These are phyloP conservation scores for Fragaria ananassa DNA, from an alignment of 306 rosid species.

Conservation along the genomic window DNA sequence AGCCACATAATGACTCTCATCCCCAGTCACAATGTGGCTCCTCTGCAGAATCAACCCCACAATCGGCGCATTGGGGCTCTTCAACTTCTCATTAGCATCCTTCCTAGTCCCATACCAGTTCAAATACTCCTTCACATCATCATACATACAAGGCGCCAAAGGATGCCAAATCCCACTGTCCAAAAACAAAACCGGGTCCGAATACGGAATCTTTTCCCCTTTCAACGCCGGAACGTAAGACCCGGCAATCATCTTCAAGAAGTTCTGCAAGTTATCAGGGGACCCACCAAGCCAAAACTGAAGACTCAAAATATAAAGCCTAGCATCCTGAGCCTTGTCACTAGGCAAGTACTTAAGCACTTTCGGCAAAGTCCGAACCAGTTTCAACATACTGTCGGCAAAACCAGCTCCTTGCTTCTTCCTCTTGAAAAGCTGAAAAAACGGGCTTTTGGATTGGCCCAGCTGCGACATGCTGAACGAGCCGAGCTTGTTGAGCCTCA, in stretches of 20 bases:
- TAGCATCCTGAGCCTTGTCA: constrained; percentile 97
- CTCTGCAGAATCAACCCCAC: constrained; percentile 85
- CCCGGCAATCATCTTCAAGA: constrained; percentile 84
- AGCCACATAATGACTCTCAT: constrained; percentile 95
- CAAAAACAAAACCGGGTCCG: constrained; percentile 89
- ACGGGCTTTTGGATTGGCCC: constrained; percentile 88
- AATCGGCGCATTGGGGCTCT: constrained; percentile 53
- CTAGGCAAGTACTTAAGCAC: constrained; percentile 93
- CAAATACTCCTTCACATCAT: constrained; percentile 93
- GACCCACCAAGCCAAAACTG: constrained; percentile 99
- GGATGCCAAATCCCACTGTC: constrained; percentile 97
- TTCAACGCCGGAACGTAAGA: constrained; percentile 80
- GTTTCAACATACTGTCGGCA: constrained; percentile 95
- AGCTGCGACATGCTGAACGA: constrained; percentile 92
- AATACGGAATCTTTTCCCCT: constrained; percentile 65
- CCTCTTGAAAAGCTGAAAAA: constrained; percentile 85
- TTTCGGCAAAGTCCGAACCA: constrained; percentile 92
- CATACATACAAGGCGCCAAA: constrained; percentile 96
- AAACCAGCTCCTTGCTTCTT: constrained; percentile 85
- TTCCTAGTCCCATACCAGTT: constrained; percentile 93
- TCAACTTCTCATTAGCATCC: constrained; percentile 85
- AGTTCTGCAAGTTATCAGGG: constrained; percentile 83
- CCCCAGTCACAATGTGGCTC: constrained; percentile 98
- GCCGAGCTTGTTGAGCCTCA: constrained; percentile 89
- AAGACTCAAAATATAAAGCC: constrained; percentile 79